A percentile compares a stretch with the other conserved stretches of the same genome.
phyloP scores from a whole-genome alignment of 2,329 filamentous ascomycete genomes.

The Lasiodiplodia sp. region DNA sequence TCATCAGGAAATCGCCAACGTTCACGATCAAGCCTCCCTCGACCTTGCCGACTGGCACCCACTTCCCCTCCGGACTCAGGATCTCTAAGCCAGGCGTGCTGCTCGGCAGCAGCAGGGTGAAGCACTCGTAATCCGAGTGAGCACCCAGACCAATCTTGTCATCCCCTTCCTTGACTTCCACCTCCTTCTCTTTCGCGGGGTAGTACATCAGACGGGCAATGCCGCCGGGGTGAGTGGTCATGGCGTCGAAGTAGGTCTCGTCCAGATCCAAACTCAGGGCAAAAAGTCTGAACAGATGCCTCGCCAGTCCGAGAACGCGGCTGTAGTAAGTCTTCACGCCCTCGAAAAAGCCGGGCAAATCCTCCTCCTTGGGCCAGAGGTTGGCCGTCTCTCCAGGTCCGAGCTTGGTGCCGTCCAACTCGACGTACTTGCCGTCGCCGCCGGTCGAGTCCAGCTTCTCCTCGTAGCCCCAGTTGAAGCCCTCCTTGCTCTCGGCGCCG shows the following conservation, averaged over 20 bases:
- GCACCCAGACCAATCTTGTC: conserved; percentile 30
- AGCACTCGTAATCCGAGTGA: conserved; percentile 31
- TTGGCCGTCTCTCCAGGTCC: conserved; percentile 42
- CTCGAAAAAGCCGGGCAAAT: conserved; percentile 49
- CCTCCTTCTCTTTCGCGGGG: conserved; percentile 38
- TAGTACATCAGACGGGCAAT: conserved; percentile 52
- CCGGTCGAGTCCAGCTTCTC: conserved; percentile 47
- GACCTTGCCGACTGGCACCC: conserved; percentile 47
- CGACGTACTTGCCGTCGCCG: conserved; percentile 51
- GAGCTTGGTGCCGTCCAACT: conserved; percentile 46
- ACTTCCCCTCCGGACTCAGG: conserved; percentile 41
- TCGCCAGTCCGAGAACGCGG: conserved; percentile 46
- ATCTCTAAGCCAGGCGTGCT: conserved; percentile 44
- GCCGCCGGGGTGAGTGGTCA: conserved; percentile 51
- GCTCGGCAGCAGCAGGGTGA: conserved; percentile 43
- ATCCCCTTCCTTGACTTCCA: conserved; percentile 23
- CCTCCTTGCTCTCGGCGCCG: conserved; percentile 51
- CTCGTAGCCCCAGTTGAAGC: conserved; percentile 55
- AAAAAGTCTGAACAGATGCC: conserved; percentile 52
- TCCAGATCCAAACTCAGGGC: conserved; percentile 48
- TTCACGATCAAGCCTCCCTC: conserved; percentile 60
- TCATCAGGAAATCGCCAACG: conserved; percentile 60
- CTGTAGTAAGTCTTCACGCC: conserved; percentile 50
- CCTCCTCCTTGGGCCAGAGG: conserved; percentile 49
- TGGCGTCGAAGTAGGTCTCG: conserved; percentile 50